Evolutionary conservation across 176 grass and related monocot genomes (phyloP), one percentile per base, ranked within the genome.

Genomic region (Musa troglodytarum): DNA sequence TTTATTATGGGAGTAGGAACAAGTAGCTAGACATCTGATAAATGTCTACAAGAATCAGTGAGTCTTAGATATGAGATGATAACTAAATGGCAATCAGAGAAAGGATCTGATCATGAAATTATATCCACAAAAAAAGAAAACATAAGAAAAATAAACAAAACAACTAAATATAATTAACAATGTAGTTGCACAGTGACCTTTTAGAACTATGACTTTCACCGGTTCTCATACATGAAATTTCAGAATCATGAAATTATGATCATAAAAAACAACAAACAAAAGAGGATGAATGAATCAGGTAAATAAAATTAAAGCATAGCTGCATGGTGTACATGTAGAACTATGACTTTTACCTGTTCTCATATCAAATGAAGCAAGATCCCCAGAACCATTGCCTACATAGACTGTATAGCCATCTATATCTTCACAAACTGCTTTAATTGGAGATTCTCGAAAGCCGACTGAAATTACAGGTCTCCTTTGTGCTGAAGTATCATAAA

Each of bases 301-400:
- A 28, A 12, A 66, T 19, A 69, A 13, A 43, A 9, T 69, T 50
- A 69, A 28, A n/a, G 7, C 16, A 19, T 11, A 69, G 14, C 5
- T 11, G 19, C 16, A 12, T 43, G 34, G 34, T 43, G 5, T 52
- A 70, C 3, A 50, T 72, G 21, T 34, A 50, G 19, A 56, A 19
- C 56, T 2, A 10, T 29, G 19, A 76, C 74, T 14, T 14, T 53
- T 86, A 98, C 96, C 96, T 74, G 88, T 95, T 85, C 90, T 89
- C 80, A 98, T 91, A 68, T 99, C 96, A 83, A 89, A 95, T 34
- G 88, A 95, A 77, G 88, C 91, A 29, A 99, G 88, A 54, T 99
- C 96, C 77, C 88, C 96, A 83, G 78, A 78, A 73, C 81, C 88
- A 66, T 91, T 99, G 49, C 96, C 96, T 62, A 95, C 81, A 78